Evolutionary conservation across 2,329 filamentous ascomycete species (phyloP).

Genomic region (Monosporascus cannonballus): DNA sequence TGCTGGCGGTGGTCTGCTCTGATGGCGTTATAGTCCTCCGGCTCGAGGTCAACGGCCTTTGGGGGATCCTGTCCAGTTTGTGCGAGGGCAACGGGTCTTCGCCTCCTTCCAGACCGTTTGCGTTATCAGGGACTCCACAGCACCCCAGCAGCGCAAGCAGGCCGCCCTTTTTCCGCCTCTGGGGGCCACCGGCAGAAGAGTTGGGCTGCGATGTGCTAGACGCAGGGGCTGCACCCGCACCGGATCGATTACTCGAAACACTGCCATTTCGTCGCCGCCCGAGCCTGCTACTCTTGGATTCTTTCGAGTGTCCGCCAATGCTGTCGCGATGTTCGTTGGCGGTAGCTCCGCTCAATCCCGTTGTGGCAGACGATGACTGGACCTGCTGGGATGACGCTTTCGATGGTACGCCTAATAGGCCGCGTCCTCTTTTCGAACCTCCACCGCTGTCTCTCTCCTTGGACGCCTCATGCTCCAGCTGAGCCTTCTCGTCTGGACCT

Average conservation of each 20-base stretch:
- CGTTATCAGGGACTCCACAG: conserved; percentile 58
- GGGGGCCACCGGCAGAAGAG: conserved; percentile 41
- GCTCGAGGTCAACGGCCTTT: conserved; percentile 48
- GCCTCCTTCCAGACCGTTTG: conserved; percentile 45
- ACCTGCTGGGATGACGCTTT: conserved; percentile 57
- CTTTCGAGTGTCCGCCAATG: conserved; percentile 58
- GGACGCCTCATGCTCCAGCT: conserved; percentile 18
- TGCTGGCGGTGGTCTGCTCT: conserved; percentile 39
- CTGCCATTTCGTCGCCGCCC: conserved; percentile 61
- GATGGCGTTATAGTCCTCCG: conserved; percentile 47
- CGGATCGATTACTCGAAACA: conserved; percentile 58
- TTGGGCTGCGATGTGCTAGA: conserved; percentile 44
- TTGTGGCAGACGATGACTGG: conserved; percentile 53
- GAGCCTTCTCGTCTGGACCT: conserved; percentile 18
- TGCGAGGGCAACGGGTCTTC: conserved; percentile 48
- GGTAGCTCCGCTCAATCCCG: conserved; percentile 54
- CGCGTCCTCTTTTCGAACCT: conserved; percentile 30
- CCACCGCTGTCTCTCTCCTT: conserved; percentile 21
- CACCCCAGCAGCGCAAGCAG: conserved; percentile 59
- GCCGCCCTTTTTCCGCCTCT: conserved; percentile 48
- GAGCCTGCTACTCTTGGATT: conserved; percentile 58
- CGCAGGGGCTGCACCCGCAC: conserved; percentile 45
- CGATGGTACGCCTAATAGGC: conserved; percentile 53
- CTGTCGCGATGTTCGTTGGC: conserved; percentile 55
- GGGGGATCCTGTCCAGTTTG: conserved; percentile 52